Conservation (phyloP, 805 yeast species). For the Metschnikowia colocasiae region DNA sequence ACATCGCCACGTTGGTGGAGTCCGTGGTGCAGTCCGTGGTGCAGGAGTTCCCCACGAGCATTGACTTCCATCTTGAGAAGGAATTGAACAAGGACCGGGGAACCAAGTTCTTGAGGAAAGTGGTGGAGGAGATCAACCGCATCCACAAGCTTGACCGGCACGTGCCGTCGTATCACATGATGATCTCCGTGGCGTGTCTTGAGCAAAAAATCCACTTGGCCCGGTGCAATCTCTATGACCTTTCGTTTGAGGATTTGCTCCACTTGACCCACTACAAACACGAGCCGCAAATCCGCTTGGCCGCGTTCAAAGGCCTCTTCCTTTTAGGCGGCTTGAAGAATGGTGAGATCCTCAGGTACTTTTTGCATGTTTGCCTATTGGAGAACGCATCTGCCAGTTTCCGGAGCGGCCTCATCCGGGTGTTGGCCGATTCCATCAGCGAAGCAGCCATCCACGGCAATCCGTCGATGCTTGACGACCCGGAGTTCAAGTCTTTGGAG, state of each 20-base stretch:
- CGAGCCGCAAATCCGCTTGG: conserved; percentile 52
- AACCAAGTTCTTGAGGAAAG: conserved; percentile 24
- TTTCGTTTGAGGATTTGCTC: conserved; percentile 54
- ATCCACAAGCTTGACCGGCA: conserved; percentile 77
- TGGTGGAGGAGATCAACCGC: conserved; percentile 64
- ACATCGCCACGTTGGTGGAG: conserved; percentile 54
- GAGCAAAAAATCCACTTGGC: conserved; percentile 59
- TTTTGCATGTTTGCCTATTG: conserved; percentile 52
- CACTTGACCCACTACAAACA: conserved; percentile 47
- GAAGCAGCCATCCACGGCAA: conserved; percentile 64
- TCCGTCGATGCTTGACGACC: conserved; percentile 57
- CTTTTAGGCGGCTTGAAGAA: conserved; percentile 76
- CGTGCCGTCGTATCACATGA: conserved; percentile 69
- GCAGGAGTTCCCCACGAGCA: conserved; percentile 17
- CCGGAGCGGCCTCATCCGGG: conserved; percentile 45
- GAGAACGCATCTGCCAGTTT: conserved; percentile 49
- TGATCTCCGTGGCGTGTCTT: conserved; percentile 55
- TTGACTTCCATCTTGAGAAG: conserved; percentile 11
- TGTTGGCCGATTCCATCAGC: conserved; percentile 54
- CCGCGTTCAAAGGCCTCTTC: conserved; percentile 69
- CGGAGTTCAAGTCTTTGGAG: conserved; percentile 49
- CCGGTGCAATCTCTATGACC: conserved; percentile 47
- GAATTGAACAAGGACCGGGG: conserved; percentile 5
- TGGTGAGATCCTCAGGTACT: conserved; percentile 53
- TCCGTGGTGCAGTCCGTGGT: conserved; percentile 42